A percentile compares a stretch with the other conserved stretches of the same genome.
Evolutionary conservation across 2,329 filamentous ascomycete species (phyloP).

Genomic region (Cladophialophora exuberans): DNA sequence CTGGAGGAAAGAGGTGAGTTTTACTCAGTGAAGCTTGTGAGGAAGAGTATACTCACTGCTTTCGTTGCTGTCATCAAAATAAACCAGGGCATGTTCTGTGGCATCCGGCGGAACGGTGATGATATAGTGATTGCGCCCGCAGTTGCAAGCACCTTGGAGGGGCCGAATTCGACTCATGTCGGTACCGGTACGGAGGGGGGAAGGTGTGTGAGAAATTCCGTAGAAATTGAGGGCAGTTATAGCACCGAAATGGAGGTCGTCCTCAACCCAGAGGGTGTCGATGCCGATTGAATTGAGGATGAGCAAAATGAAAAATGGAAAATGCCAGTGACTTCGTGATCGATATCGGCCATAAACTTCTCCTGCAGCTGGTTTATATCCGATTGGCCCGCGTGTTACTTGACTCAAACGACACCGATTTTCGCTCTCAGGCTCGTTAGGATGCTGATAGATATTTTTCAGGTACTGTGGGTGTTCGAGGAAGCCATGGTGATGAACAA

Average conservation of each 20-base stretch:
- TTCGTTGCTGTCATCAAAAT: slow-evolving; percentile 71
- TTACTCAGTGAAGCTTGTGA: neutral
- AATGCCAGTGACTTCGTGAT: too few relatives aligned
- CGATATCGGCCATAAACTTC: too few relatives aligned
- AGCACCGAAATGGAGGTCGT: neutral
- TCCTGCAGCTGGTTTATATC: too few relatives aligned
- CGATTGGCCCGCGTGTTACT: too few relatives aligned
- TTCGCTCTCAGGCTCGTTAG: too few relatives aligned
- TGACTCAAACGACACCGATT: too few relatives aligned
- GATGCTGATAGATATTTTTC: too few relatives aligned
- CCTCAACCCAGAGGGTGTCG: too few relatives aligned
- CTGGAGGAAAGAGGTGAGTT: slow-evolving; percentile 41
- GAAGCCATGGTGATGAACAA: too few relatives aligned
- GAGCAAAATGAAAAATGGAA: too few relatives aligned
- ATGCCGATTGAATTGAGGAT: too few relatives aligned
- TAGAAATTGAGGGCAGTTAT: neutral
- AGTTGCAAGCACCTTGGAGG: slow-evolving; percentile 78
- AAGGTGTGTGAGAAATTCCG: neutral
- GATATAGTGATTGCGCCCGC: slow-evolving; percentile 81
- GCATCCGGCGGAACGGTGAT: slow-evolving; percentile 68
- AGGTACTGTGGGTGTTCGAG: too few relatives aligned
- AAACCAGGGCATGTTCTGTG: slow-evolving; percentile 64
- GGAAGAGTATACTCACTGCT: slow-evolving; percentile 65
- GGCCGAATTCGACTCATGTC: slow-evolving; percentile 26
- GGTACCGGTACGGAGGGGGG: neutral